phyloP scores from a whole-genome alignment of 1,139 yeast species.

The Cylindricascospora bacillispora region DNA sequence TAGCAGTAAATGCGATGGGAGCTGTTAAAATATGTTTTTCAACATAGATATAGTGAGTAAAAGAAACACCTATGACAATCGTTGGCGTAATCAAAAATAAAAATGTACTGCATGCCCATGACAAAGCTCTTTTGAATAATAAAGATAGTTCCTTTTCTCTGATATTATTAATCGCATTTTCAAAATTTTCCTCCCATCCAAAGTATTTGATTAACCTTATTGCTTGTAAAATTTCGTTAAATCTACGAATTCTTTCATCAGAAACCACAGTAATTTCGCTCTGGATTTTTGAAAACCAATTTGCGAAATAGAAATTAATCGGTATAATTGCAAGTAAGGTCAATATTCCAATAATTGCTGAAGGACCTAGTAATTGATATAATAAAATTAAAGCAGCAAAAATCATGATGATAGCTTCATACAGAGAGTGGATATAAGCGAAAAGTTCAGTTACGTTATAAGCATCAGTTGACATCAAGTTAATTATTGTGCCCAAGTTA shows the following conservation, averaged over 20 bases:
- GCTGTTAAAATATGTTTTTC: conserved; percentile 3
- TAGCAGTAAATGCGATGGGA: conserved; percentile 4
- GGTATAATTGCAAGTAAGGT: conserved; percentile 3
- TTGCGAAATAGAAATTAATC: conserved; percentile 3
- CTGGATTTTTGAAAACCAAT: conserved; percentile 2
- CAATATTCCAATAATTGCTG: conserved; percentile 4
- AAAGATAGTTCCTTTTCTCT: conserved; percentile 2
- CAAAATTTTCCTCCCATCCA: conserved; percentile 4
- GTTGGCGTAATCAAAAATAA: conserved; percentile 5
- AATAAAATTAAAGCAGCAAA: conserved; percentile 2
- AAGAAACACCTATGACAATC: conserved; percentile 3
- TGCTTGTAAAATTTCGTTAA: conserved; percentile 4
- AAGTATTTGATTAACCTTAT: conserved; percentile 4
- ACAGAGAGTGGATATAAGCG: conserved; percentile 2
- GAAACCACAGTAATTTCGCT: conserved; percentile 1
- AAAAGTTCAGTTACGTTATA: conserved; percentile 35
- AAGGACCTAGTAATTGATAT: conserved; percentile 2
- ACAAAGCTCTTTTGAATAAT: conserved; percentile 2
- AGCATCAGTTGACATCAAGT: conserved; percentile 42
- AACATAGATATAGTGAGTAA: conserved; percentile 6
- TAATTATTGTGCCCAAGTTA: conserved; percentile 53
- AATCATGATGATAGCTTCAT: conserved; percentile 4
- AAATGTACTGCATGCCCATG: conserved; percentile 2
- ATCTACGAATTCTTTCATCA: conserved; percentile 3
- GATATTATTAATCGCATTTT: conserved; percentile 1